Conservation (phyloP, 441 rosid species). For the Biscutella laevigata region DNA sequence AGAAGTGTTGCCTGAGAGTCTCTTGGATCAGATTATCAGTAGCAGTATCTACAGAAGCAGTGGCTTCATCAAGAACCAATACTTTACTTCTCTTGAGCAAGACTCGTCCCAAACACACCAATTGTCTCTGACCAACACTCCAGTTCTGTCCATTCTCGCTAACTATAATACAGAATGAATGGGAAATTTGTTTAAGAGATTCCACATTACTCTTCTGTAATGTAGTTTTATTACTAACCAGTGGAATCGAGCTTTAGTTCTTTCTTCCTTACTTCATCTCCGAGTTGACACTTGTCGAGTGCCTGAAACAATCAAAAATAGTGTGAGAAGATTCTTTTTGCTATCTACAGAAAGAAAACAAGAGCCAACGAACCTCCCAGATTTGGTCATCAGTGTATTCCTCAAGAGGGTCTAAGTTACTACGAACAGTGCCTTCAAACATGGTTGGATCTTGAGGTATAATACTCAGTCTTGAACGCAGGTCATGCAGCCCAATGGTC, state of each 20-base stretch:
- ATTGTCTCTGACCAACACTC: slow-evolving; percentile 92
- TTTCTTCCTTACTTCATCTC: slow-evolving; percentile 71
- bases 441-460: slow-evolving; percentile 93
- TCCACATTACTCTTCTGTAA: background rate
- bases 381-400: slow-evolving; percentile 68
- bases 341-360: background rate
- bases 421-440: slow-evolving; percentile 82
- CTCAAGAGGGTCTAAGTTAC: slow-evolving; percentile 79
- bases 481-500: slow-evolving; percentile 69
- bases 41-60: slow-evolving; percentile 82
- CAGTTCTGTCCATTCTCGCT: slow-evolving; percentile 84
- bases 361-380: slow-evolving; percentile 62
- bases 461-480: slow-evolving; percentile 70
- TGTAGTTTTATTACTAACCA: slow-evolving; percentile 31
- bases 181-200: background rate
- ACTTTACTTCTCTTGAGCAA: slow-evolving; percentile 70
- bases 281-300: slow-evolving; percentile 79
- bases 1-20: slow-evolving; percentile 58
- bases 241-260: slow-evolving; percentile 57
- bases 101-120: slow-evolving; percentile 78
- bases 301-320: slow-evolving; percentile 31
- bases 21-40: slow-evolving; percentile 76
- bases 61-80: slow-evolving; percentile 88
- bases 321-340: slow-evolving; percentile 11
- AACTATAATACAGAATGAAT: too few relatives aligned